Evolutionary conservation across 2,329 filamentous ascomycete species (phyloP).

Genomic region (Metarhizium album): DNA sequence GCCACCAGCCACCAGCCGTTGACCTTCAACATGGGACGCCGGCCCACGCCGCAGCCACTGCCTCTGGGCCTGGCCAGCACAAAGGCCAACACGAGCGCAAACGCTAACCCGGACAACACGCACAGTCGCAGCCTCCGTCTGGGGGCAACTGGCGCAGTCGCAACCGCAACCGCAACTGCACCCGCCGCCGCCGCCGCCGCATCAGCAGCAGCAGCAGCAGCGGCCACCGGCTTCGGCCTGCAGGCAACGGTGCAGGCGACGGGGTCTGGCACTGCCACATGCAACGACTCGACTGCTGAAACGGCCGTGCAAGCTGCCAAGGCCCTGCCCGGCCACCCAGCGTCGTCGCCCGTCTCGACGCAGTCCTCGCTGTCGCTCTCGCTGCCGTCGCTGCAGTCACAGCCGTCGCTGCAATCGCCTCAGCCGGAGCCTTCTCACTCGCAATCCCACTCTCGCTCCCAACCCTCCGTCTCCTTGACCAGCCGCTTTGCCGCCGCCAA

Average conservation of each 20-base stretch:
- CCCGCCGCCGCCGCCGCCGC: too few species aligned
- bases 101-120: slow-evolving; percentile 14
- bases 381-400: slow-evolving; percentile 28
- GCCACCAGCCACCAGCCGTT: too few species aligned
- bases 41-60: slow-evolving; percentile 47
- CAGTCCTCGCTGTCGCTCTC: too few species aligned
- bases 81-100: slow-evolving; percentile 19
- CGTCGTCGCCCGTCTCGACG: slow-evolving; percentile 23
- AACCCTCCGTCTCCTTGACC: slow-evolving; percentile 28
- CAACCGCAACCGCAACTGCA: not conserved
- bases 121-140: slow-evolving; percentile 19
- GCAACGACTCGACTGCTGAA: slow-evolving; percentile 4
- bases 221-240: not conserved
- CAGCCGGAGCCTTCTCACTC: not conserved
- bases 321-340: slow-evolving; percentile 11
- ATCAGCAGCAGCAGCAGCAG: too few species aligned
- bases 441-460: not conserved
- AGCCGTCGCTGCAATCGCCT: not conserved
- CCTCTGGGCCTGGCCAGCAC: slow-evolving; percentile 33
- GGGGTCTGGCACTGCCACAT: not conserved
- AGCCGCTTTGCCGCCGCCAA: slow-evolving; percentile 26
- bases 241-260: not conserved
- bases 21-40: slow-evolving; percentile 39
- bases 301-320: slow-evolving; percentile 1
- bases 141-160: not conserved